Percentiles rank a stretch among this genome's conserved stretches.
These are phyloP conservation scores for Xanthoconium purpureum DNA, from an alignment of 768 basidiomycete species.

Conservation along the genomic window DNA sequence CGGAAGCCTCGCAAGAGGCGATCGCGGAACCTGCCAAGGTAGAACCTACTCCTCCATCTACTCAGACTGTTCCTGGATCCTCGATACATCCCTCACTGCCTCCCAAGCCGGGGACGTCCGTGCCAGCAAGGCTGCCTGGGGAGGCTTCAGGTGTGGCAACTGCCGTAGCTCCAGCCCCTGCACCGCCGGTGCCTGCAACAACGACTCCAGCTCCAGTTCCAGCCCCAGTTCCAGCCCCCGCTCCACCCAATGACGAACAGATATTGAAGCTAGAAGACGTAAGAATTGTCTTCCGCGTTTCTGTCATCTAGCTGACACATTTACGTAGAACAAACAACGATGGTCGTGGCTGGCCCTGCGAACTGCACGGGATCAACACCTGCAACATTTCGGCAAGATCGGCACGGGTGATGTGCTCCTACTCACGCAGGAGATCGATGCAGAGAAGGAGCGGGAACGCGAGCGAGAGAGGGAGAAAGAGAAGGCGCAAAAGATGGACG, in stretches of 20 bases:
- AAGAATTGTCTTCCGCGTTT: background rate
- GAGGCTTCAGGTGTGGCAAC: slow-evolving; percentile 26
- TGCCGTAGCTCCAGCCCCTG: slow-evolving; percentile 6
- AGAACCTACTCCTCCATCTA: slow-evolving; percentile 10
- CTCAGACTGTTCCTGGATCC: slow-evolving; percentile 31
- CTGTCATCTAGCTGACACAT: slow-evolving; percentile 11
- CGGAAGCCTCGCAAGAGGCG: slow-evolving; percentile 17
- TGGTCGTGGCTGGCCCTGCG: slow-evolving; percentile 82
- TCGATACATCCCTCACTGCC: slow-evolving; percentile 69
- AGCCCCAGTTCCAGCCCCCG: slow-evolving; percentile 13
- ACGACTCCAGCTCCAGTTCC: slow-evolving; percentile 11
- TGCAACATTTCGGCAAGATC: slow-evolving; percentile 80
- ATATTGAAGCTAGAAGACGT: slow-evolving; percentile 65
- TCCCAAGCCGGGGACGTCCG: slow-evolving; percentile 56
- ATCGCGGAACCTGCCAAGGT: slow-evolving; percentile 19
- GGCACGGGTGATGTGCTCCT: slow-evolving; percentile 70
- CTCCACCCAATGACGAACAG: slow-evolving; percentile 43
- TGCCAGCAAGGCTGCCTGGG: slow-evolving; percentile 31
- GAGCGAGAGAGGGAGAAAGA: slow-evolving; percentile 37
- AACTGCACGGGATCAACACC: slow-evolving; percentile 65
- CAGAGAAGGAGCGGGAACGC: slow-evolving; percentile 36
- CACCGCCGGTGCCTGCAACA: slow-evolving; percentile 9
- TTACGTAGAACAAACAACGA: slow-evolving; percentile 64
- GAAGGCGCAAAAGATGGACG: slow-evolving; percentile 24
- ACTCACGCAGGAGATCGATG: slow-evolving; percentile 37